Base-by-base conservation (phyloP, 352 stramenopile species). In the Phytophthora citricola region DNA sequence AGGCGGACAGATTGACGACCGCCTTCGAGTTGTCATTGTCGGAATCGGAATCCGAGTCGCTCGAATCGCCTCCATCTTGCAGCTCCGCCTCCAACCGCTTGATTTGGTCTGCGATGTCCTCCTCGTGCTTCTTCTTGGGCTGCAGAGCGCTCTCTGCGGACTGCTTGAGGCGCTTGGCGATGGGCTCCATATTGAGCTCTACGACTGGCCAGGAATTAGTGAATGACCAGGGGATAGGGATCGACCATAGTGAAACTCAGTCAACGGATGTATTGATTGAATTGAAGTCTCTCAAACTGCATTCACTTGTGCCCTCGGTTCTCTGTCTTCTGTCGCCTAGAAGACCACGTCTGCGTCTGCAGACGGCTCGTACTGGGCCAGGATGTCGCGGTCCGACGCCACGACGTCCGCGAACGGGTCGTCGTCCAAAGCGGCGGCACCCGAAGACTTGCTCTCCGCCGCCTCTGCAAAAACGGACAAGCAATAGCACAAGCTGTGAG, bases 261-360 rank as follows among this genome's bases (percentile, higher is more conserved):
- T 60, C 45, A 73, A 61, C 29, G 47, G 32, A 22, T 54, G 27
- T 58, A 60, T 66, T 62, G 45, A 26, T 70, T 73, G 59, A 66
- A 73, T 40, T 73, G 64, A 48, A 58, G 65, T 39, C 58, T 46
- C 41, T 32, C 41, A 59, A 53, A 26, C 27, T 48, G 45, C 51
- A 48, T 26, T 38, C 24, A 39, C 60, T 27, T 54, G 40, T 52
- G 36, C 36, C 49, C 41, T 53, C n/a, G 12, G 10, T n/a, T 45
- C 29, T 24, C 17, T 24, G 31, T 44, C 17, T 40, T 29, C 26
- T 54, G 22, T 17, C 11, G 26, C 39, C 63, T 91, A 95, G 72
- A 95, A 95, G 15, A 95, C 79, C 40, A 95, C 85, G 48, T 95
- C 87, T 39, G 81, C 75, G 55, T 95, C 87, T 4, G 85, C 73